These are phyloP conservation scores for Myxozyma mucilagina DNA, from an alignment of 805 yeast species.

Conservation along the genomic window DNA sequence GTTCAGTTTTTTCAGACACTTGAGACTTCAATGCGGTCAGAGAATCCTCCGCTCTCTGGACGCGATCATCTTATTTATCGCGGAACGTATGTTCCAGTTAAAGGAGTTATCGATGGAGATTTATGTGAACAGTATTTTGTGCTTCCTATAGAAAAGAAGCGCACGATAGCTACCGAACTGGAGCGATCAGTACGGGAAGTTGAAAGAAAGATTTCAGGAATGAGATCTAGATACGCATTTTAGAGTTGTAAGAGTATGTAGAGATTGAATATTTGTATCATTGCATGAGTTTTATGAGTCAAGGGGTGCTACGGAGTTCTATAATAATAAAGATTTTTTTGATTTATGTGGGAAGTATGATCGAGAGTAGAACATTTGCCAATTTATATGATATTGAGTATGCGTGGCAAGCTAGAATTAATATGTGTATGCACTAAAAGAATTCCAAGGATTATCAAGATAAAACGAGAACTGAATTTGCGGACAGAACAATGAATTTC, in stretches of 20 bases:
- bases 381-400: too few relatives aligned
- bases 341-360: too few relatives aligned
- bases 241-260: neutral
- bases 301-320: neutral
- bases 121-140: constrained; percentile 59
- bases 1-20: constrained; percentile 57
- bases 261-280: neutral
- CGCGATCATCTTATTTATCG: constrained; percentile 69
- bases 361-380: too few relatives aligned
- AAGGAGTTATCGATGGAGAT: constrained; percentile 85
- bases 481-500: too few relatives aligned
- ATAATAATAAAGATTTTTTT: too few relatives aligned
- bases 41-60: constrained; percentile 49
- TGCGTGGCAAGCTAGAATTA: too few relatives aligned
- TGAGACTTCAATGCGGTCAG: constrained; percentile 45
- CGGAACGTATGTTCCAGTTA: constrained; percentile 78
- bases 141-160: constrained; percentile 32
- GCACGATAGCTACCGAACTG: constrained; percentile 38
- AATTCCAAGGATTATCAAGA: too few relatives aligned
- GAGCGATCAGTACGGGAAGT: constrained; percentile 39
- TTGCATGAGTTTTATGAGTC: neutral
- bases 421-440: too few relatives aligned
- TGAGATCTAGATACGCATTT: constrained; percentile 36
- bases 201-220: constrained; percentile 38
- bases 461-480: too few relatives aligned